A percentile compares a stretch with the other conserved stretches of the same genome.
phyloP scores from a whole-genome alignment of 257 asterid species.

The Ophiorrhiza pumila region DNA sequence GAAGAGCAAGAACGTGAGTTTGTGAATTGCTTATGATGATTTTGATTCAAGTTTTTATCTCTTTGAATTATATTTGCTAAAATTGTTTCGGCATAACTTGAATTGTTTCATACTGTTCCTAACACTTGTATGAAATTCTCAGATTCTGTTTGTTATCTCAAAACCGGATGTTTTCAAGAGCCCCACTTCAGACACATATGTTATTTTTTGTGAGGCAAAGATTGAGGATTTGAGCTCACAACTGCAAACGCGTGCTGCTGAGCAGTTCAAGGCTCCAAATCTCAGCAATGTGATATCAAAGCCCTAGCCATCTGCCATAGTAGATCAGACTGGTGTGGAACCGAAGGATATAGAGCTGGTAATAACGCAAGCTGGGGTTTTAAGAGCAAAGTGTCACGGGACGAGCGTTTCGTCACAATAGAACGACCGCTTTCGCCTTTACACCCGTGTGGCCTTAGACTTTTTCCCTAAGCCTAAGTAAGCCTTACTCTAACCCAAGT shows the following conservation, averaged over 20 bases:
- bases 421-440: too few relatives aligned
- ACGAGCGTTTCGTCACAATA: too few relatives aligned
- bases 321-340: conserved; percentile 62
- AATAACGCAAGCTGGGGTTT: conserved; percentile 66
- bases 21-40: conserved; percentile 1
- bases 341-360: conserved; percentile 63
- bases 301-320: conserved; percentile 48
- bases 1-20: conserved; percentile 63
- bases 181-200: conserved; percentile 62
- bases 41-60: too few relatives aligned
- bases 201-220: conserved; percentile 69
- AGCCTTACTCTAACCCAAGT: too few relatives aligned
- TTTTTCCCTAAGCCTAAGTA: too few relatives aligned
- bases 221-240: conserved; percentile 63
- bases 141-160: conserved; percentile 59
- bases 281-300: conserved; percentile 39
- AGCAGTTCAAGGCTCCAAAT: conserved; percentile 53
- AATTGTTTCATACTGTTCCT: not conserved
- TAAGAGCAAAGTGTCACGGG: conserved; percentile 53
- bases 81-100: too few relatives aligned
- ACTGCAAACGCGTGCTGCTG: conserved; percentile 61
- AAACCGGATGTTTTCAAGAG: conserved; percentile 76
- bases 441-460: too few relatives aligned
- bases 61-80: too few relatives aligned
- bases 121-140: too few relatives aligned